These are phyloP conservation scores for Fusarium xylarioides DNA, from an alignment of 2,329 filamentous ascomycete genomes.

Conservation along the genomic window DNA sequence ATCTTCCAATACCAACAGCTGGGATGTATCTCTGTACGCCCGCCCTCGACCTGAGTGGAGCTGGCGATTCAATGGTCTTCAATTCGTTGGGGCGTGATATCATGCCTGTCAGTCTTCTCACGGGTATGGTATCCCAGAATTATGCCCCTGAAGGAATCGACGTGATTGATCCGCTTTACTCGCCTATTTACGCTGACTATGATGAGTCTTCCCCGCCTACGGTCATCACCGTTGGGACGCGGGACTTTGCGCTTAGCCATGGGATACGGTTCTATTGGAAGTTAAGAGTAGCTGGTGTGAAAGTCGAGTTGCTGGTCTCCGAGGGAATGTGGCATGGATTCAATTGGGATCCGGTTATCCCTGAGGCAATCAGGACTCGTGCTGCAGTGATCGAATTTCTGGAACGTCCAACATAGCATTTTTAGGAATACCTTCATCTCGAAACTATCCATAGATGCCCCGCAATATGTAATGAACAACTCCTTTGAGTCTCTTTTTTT, in stretches of 20 bases:
- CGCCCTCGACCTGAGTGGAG: neutral
- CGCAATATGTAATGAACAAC: fast-evolving
- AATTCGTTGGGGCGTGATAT: neutral
- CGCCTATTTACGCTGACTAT: neutral
- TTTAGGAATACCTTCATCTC: fast-evolving
- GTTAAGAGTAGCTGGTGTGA: neutral
- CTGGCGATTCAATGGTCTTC: neutral
- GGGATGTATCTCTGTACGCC: neutral
- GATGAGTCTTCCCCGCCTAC: neutral
- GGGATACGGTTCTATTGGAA: neutral
- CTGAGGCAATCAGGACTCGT: neutral
- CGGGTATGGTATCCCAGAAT: neutral
- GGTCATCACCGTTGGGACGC: neutral
- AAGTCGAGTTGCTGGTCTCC: neutral
- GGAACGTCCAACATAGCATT: fast-evolving
- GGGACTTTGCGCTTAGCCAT: neutral
- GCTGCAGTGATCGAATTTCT: neutral
- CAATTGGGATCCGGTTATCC: neutral
- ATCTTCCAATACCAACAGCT: neutral
- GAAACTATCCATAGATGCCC: fast-evolving
- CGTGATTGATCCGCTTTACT: neutral
- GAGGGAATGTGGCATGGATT: neutral
- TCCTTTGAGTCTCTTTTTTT: fast-evolving
- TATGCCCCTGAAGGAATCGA: neutral
- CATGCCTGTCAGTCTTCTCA: neutral